A percentile compares a stretch with the other conserved stretches of the same genome.
phyloP scores from a whole-genome alignment of 148 eudicot genomes.

The Dysphania ambrosioides region DNA sequence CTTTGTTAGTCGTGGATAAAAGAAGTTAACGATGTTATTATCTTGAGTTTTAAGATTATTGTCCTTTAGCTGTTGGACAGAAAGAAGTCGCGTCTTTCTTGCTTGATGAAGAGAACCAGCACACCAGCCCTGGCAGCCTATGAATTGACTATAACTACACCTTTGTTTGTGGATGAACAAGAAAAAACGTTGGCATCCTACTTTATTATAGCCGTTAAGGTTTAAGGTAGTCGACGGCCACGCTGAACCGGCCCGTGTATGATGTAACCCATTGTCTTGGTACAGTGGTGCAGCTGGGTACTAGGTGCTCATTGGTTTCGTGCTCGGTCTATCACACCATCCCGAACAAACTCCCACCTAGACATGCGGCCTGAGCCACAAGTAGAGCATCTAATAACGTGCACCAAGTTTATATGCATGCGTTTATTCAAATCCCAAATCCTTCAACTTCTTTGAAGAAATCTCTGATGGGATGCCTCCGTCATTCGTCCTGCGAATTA shows the following conservation, averaged over 20 bases:
- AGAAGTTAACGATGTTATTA: neutral
- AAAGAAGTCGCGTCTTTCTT: neutral
- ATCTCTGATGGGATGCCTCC: slow-evolving; percentile 38
- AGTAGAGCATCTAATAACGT: no score
- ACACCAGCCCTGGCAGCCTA: no score
- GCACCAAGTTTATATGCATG: slow-evolving; percentile 38
- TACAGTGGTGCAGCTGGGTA: no score
- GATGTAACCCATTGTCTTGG: neutral
- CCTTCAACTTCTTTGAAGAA: slow-evolving; percentile 61
- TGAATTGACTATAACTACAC: neutral
- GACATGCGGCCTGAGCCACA: no score
- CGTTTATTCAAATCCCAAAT: slow-evolving; percentile 56
- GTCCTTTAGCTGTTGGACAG: neutral
- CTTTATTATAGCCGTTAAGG: neutral
- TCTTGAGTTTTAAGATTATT: neutral
- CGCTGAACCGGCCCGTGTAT: neutral
- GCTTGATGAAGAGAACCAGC: neutral
- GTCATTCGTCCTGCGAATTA: slow-evolving; percentile 32
- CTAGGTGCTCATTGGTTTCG: no score
- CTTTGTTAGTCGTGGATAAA: neutral
- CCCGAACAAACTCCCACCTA: no score
- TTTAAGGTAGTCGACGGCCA: neutral
- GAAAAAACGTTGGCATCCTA: neutral
- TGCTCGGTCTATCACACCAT: no score
- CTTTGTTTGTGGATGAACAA: neutral